These are phyloP conservation scores for Vanrija sp. DNA, from an alignment of 1,284 basidiomycete species.

Conservation along the genomic window DNA sequence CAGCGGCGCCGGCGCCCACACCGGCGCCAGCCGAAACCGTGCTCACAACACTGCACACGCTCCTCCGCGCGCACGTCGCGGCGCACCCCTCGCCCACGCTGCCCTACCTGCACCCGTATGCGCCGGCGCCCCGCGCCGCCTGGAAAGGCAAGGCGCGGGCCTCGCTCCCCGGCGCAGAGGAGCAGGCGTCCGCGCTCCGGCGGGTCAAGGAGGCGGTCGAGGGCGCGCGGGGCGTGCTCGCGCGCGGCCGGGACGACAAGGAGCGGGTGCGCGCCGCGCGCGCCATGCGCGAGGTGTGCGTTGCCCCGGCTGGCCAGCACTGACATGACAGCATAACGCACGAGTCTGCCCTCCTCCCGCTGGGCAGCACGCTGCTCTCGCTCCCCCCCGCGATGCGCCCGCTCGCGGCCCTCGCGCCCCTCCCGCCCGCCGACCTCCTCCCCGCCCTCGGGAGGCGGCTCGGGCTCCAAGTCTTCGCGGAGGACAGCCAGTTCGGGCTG, in stretches of 20 bases:
- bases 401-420: conserved; percentile 14
- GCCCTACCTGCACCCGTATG: conserved; percentile 30
- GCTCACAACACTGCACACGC: conserved; percentile 20
- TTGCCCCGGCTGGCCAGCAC: neutral
- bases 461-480: conserved; percentile 37
- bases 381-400: conserved; percentile 12
- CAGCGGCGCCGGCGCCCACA: neutral
- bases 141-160: conserved; percentile 18
- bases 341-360: conserved; percentile 26
- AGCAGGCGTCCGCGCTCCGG: conserved; percentile 20
- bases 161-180: conserved; percentile 10
- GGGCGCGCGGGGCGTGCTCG: conserved; percentile 13
- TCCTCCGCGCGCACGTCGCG: conserved; percentile 20
- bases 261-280: conserved; percentile 8
- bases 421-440: conserved; percentile 31
- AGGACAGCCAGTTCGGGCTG: conserved; percentile 44
- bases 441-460: conserved; percentile 23
- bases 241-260: conserved; percentile 4
- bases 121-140: conserved; percentile 13
- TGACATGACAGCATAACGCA: conserved; percentile 26
- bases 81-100: conserved; percentile 15
- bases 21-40: conserved; percentile 10
- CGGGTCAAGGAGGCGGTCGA: conserved; percentile 33
- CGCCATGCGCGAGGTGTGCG: conserved; percentile 20
- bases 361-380: conserved; percentile 14